phyloP scores from a whole-genome alignment of 805 yeast genomes.

The Lipomyces sp. region DNA sequence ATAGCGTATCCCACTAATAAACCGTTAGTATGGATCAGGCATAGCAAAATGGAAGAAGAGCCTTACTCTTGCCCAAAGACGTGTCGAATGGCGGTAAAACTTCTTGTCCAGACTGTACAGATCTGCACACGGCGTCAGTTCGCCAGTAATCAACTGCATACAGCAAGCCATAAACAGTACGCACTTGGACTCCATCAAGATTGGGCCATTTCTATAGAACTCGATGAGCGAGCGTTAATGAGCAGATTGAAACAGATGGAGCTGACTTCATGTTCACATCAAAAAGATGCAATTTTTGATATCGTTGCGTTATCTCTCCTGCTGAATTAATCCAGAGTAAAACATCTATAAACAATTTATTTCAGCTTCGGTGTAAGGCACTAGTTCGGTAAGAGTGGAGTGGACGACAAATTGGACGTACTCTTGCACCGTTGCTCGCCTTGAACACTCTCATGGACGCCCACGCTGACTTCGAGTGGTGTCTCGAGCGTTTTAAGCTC shows the following conservation, averaged over 20 bases:
- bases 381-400: too few species aligned
- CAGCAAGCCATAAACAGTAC: too few species aligned
- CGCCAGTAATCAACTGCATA: too few species aligned
- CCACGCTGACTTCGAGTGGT: conserved; percentile 67
- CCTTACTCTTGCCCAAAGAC: conserved; percentile 50
- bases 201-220: conserved; percentile 63
- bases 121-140: conserved; percentile 38
- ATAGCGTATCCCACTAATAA: conserved; percentile 58
- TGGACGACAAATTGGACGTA: too few species aligned
- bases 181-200: conserved; percentile 60
- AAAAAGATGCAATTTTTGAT: conserved; percentile 84
- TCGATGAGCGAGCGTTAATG: neutral
- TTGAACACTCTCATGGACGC: conserved; percentile 77
- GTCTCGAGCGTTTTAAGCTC: conserved; percentile 45
- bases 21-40: neutral
- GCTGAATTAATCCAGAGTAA: conserved; percentile 62
- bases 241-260: neutral
- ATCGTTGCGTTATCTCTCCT: conserved; percentile 66
- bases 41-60: neutral
- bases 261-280: conserved; percentile 65
- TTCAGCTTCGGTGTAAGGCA: too few species aligned
- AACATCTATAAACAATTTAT: conserved; percentile 42
- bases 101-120: conserved; percentile 73
- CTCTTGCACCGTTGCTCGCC: conserved; percentile 52
- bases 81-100: conserved; percentile 55